Evolutionary conservation across 352 stramenopile species (phyloP).

Genomic region (Phytopythium helicoides): DNA sequence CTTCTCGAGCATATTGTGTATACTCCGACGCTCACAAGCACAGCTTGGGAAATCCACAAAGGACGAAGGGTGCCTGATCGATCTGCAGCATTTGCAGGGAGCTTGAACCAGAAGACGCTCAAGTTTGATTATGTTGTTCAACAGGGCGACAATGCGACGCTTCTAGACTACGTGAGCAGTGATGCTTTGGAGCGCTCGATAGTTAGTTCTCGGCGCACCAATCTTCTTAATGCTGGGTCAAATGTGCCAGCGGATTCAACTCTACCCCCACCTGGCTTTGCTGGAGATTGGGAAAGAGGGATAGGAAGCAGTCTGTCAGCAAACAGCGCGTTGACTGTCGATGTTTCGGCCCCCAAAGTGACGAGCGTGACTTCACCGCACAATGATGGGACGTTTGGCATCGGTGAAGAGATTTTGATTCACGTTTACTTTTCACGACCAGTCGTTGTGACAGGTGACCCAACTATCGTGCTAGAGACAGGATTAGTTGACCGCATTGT

Average conservation of each 20-base stretch:
- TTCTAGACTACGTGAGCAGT: conserved; percentile 68
- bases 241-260: conserved; percentile 30
- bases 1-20: conserved; percentile 48
- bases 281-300: conserved; percentile 58
- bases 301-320: conserved; percentile 56
- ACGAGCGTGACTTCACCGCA: conserved; percentile 55
- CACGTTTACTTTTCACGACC: conserved; percentile 71
- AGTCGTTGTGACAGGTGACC: conserved; percentile 50
- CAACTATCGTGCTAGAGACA: conserved; percentile 65
- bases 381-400: conserved; percentile 62
- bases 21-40: conserved; percentile 30
- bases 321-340: conserved; percentile 45
- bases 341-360: conserved; percentile 48
- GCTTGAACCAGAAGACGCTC: conserved; percentile 35
- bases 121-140: conserved; percentile 66
- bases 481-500: conserved; percentile 60
- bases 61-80: conserved; percentile 38
- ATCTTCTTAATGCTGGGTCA: conserved; percentile 41
- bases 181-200: conserved; percentile 53
- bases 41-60: conserved; percentile 69
- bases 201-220: conserved; percentile 8
- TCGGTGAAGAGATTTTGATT: conserved; percentile 68
- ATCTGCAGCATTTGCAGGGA: conserved; percentile 26
- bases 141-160: conserved; percentile 48
- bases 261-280: conserved; percentile 44